These are phyloP conservation scores for Datisca glomerata DNA, from an alignment of 306 rosid species.

Conservation along the genomic window DNA sequence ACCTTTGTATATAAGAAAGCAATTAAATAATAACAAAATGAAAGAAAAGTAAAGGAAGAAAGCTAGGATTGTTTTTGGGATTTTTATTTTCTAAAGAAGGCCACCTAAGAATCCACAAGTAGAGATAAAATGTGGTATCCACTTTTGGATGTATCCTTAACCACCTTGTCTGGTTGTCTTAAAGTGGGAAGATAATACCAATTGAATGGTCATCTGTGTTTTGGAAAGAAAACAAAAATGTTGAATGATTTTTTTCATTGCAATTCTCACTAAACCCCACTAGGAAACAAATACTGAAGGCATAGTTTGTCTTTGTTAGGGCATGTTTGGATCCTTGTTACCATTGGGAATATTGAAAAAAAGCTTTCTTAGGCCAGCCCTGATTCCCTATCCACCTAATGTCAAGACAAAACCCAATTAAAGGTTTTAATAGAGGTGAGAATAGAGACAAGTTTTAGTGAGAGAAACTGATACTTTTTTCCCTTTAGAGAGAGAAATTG, in stretches of 20 bases:
- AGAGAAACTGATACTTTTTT: constrained; percentile 13
- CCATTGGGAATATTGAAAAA: constrained; percentile 37
- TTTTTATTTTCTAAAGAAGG: constrained; percentile 15
- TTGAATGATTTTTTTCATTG: constrained; percentile 17
- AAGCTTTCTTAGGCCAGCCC: constrained; percentile 17
- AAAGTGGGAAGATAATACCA: constrained; percentile 38
- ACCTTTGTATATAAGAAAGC: too few relatives aligned
- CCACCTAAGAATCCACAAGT: constrained; percentile 32
- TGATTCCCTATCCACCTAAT: constrained; percentile 49
- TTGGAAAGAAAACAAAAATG: constrained; percentile 37
- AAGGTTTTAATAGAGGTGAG: background rate
- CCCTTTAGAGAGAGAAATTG: too few relatives aligned
- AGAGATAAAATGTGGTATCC: constrained; percentile 36
- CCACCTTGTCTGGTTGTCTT: constrained; percentile 42
- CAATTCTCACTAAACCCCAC: constrained; percentile 30
- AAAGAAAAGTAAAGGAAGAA: constrained; percentile 9
- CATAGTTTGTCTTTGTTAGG: constrained; percentile 55
- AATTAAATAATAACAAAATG: background rate
- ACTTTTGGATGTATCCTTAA: constrained; percentile 33
- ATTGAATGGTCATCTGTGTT: constrained; percentile 30
- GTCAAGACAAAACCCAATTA: constrained; percentile 35
- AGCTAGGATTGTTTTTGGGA: too few relatives aligned
- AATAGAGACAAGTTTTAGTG: constrained; percentile 3
- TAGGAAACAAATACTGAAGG: constrained; percentile 27
- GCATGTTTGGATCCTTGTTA: constrained; percentile 38